phyloP scores from a whole-genome alignment of 1,139 yeast species.

The Taphrina populina region DNA sequence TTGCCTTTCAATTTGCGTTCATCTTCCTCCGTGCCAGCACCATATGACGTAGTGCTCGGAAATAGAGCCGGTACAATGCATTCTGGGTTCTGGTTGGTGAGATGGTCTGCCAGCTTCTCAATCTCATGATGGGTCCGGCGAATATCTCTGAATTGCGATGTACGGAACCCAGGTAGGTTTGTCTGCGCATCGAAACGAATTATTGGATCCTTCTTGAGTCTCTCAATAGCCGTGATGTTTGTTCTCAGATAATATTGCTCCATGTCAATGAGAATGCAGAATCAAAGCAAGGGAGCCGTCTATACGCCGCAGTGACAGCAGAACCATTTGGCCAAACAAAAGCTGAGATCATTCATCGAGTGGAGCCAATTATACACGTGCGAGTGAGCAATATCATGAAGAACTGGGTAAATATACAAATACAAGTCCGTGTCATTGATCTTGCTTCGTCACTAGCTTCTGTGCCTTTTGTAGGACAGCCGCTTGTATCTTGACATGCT shows the following conservation, averaged over 20 bases:
- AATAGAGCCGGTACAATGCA: constrained; percentile 93
- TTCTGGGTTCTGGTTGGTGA: constrained; percentile 79
- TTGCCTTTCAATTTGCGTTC: constrained; percentile 55
- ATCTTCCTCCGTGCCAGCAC: constrained; percentile 81
- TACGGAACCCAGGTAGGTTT: constrained; percentile 74
- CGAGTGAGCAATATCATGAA: too few relatives aligned
- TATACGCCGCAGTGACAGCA: too few relatives aligned
- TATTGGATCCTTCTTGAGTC: constrained; percentile 54
- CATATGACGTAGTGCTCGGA: constrained; percentile 68
- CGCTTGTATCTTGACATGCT: constrained; percentile 8
- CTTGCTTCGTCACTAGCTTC: neutral
- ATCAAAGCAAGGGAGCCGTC: too few relatives aligned
- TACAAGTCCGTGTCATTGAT: too few relatives aligned
- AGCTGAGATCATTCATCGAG: too few relatives aligned
- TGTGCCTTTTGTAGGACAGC: constrained; percentile 11
- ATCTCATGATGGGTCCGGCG: constrained; percentile 81
- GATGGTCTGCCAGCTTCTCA: constrained; percentile 69
- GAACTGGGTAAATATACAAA: too few relatives aligned
- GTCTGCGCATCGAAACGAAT: constrained; percentile 54
- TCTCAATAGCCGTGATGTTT: constrained; percentile 51
- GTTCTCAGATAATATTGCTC: constrained; percentile 35
- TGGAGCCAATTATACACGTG: too few relatives aligned
- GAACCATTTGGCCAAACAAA: too few relatives aligned
- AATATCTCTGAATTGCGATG: constrained; percentile 65
- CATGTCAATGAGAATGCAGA: too few relatives aligned